A percentile compares a stretch with the other conserved stretches of the same genome.
Evolutionary conservation across 148 eudicot species (phyloP).

Genomic region (Rhododendron mucronatum): DNA sequence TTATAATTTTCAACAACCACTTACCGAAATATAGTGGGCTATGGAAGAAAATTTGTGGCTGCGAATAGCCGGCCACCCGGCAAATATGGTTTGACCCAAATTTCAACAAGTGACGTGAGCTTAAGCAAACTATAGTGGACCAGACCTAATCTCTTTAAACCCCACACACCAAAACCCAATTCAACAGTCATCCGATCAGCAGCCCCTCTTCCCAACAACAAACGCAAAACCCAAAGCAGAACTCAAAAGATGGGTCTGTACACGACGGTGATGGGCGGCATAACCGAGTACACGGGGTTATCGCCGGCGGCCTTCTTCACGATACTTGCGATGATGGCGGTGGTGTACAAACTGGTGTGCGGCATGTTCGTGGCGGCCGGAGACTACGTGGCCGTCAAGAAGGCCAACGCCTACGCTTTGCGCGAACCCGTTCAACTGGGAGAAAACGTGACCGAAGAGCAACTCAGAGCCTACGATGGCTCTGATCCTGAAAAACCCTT

Average conservation of each 20-base stretch:
- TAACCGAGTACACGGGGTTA: slow-evolving; percentile 57
- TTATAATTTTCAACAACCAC: too few relatives aligned
- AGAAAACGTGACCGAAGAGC: slow-evolving; percentile 47
- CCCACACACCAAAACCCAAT: not conserved
- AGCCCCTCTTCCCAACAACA: not conserved
- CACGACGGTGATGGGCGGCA: slow-evolving; percentile 20
- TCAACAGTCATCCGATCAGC: not conserved
- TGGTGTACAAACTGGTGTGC: slow-evolving; percentile 71
- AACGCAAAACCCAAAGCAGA: not conserved
- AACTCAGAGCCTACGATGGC: slow-evolving; percentile 59
- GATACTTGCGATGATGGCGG: slow-evolving; percentile 35
- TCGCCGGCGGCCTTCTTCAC: slow-evolving; percentile 64
- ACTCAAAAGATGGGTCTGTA: slow-evolving; percentile 12
- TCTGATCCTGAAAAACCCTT: slow-evolving; percentile 70
- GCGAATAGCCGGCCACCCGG: too few relatives aligned
- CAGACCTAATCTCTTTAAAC: not conserved
- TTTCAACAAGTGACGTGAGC: too few relatives aligned
- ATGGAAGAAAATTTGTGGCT: too few relatives aligned
- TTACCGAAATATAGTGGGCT: too few relatives aligned
- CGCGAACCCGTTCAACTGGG: slow-evolving; percentile 73
- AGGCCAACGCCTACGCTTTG: slow-evolving; percentile 23
- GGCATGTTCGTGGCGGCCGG: slow-evolving; percentile 59
- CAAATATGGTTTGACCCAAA: too few relatives aligned
- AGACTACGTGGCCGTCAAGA: slow-evolving; percentile 51
- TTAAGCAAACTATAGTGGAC: not conserved